These are phyloP conservation scores for Penicillium sp. DNA, from an alignment of 2,329 filamentous ascomycete genomes.

Conservation along the genomic window DNA sequence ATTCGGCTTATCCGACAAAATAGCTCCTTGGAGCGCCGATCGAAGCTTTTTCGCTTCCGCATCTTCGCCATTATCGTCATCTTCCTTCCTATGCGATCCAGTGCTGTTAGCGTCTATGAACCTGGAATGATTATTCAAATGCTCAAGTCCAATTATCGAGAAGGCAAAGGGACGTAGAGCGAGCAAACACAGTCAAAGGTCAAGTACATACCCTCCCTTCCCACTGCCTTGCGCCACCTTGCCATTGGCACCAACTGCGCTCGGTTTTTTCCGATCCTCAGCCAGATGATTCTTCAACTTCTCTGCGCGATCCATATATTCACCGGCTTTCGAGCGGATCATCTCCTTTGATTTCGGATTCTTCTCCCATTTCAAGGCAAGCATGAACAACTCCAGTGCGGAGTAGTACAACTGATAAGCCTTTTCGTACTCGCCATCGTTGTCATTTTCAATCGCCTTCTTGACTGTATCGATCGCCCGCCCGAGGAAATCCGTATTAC, in stretches of 20 bases:
- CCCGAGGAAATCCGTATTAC: conserved; percentile 93
- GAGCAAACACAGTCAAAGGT: not conserved
- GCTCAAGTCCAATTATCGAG: not conserved
- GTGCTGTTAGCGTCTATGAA: conserved; percentile 6
- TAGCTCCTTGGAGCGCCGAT: conserved; percentile 85
- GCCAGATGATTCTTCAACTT: conserved; percentile 91
- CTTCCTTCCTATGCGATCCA: conserved; percentile 44
- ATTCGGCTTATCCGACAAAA: conserved; percentile 92
- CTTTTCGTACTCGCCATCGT: conserved; percentile 92
- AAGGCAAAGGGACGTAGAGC: conserved; percentile 1
- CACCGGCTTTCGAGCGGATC: conserved; percentile 89
- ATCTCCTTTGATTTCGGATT: conserved; percentile 96
- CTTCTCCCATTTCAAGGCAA: conserved; percentile 99
- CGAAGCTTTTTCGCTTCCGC: conserved; percentile 94
- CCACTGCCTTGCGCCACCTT: conserved; percentile 51
- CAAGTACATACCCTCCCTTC: conserved; percentile 54
- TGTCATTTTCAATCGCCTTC: conserved; percentile 95
- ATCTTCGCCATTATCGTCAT: conserved; percentile 68
- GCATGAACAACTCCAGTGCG: conserved; percentile 96
- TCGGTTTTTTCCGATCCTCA: conserved; percentile 53
- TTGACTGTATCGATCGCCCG: conserved; percentile 96
- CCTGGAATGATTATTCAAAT: not conserved
- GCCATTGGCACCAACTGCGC: conserved; percentile 53
- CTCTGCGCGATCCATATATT: conserved; percentile 98
- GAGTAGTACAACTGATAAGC: conserved; percentile 96